These are phyloP conservation scores for Leptodermis oblonga DNA, from an alignment of 257 asterid genomes.

Conservation along the genomic window DNA sequence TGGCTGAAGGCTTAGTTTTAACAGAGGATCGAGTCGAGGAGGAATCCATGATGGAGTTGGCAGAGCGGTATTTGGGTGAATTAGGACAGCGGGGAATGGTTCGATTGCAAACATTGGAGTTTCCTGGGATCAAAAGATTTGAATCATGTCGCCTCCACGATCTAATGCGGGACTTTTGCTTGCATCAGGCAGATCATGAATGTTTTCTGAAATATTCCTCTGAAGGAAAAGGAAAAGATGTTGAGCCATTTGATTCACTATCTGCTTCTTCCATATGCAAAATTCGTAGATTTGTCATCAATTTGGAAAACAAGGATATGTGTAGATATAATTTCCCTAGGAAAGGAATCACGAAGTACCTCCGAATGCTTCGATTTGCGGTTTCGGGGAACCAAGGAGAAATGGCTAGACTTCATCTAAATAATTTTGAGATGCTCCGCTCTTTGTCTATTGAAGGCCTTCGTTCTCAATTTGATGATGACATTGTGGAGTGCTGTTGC, in stretches of 20 bases:
- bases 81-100: conserved; percentile 6
- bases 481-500: too few species aligned
- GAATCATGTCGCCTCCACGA: neutral
- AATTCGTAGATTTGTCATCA: neutral
- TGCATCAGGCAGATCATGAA: neutral
- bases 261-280: neutral
- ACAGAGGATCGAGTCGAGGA: neutral
- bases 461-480: too few species aligned
- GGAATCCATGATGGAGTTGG: conserved; percentile 5
- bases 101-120: neutral
- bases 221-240: neutral
- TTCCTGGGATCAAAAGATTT: neutral
- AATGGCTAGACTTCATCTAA: neutral
- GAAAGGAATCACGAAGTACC: neutral
- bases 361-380: neutral
- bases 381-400: too few species aligned
- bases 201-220: neutral
- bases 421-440: neutral
- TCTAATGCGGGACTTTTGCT: neutral
- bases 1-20: conserved; percentile 2
- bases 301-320: neutral
- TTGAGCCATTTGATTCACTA: neutral
- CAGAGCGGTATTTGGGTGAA: conserved; percentile 6
- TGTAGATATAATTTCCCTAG: neutral
- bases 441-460: neutral